Percentiles rank a stretch among this genome's conserved stretches.
These are phyloP conservation scores for Neoarthrinium moseri DNA, from an alignment of 2,329 filamentous ascomycete species.

Conservation along the genomic window DNA sequence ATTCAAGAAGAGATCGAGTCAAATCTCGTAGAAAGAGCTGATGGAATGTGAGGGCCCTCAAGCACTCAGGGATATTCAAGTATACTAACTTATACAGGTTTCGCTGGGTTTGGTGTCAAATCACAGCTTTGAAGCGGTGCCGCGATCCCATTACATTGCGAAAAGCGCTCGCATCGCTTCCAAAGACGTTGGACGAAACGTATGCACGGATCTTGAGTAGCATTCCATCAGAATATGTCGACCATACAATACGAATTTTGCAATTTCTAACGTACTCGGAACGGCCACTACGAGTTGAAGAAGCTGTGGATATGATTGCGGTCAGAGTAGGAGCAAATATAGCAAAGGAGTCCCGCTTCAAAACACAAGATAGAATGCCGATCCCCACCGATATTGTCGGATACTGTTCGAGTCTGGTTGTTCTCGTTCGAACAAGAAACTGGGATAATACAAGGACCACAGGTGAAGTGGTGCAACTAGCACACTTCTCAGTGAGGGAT, in stretches of 20 bases:
- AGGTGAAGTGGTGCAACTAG: slow-evolving; percentile 16
- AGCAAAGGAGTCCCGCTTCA: slow-evolving; percentile 15
- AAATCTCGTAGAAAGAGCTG: slow-evolving; percentile 18
- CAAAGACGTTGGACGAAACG: slow-evolving; percentile 15
- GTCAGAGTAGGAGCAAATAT: slow-evolving; percentile 12
- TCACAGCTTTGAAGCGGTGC: slow-evolving; percentile 18
- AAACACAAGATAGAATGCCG: slow-evolving; percentile 22
- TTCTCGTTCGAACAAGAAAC: slow-evolving; percentile 8
- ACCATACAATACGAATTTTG: slow-evolving; percentile 12
- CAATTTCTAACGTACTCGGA: slow-evolving; percentile 22
- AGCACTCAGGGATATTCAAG: not conserved
- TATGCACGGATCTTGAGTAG: slow-evolving; percentile 15
- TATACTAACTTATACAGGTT: slow-evolving; percentile 17
- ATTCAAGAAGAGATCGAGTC: slow-evolving; percentile 21
- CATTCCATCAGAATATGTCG: not conserved
- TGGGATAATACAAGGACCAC: not conserved
- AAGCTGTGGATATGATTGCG: slow-evolving; percentile 26
- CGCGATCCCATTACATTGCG: not conserved
- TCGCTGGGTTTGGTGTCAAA: slow-evolving; percentile 17
- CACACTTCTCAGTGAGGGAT: slow-evolving; percentile 30
- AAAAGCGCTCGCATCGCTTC: slow-evolving; percentile 9
- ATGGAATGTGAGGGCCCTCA: slow-evolving; percentile 3
- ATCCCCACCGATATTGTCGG: slow-evolving; percentile 21
- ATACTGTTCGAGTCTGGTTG: slow-evolving; percentile 24
- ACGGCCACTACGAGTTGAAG: slow-evolving; percentile 22